Percentiles rank a stretch among this genome's conserved stretches.
phyloP scores from a whole-genome alignment of 176 grass and related monocot species.

The Canna indica region DNA sequence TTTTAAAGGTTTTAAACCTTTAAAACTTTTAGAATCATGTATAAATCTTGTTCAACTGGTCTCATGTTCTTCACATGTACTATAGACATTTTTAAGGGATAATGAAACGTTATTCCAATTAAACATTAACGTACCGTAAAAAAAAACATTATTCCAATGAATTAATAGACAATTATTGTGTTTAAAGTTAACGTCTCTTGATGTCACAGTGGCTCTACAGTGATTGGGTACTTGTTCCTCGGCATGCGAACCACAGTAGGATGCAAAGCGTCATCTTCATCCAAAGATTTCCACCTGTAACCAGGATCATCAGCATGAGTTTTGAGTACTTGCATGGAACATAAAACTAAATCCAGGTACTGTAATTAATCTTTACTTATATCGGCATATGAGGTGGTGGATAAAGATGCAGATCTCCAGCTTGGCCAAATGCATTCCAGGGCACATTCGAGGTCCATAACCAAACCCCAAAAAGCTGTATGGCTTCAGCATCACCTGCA shows the following conservation, averaged over 20 bases:
- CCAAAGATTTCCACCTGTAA: constrained; percentile 40
- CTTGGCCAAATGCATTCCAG: constrained; percentile 42
- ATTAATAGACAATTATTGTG: too few species aligned
- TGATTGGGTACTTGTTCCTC: constrained; percentile 52
- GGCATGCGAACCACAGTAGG: constrained; percentile 54
- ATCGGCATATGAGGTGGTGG: constrained; percentile 50
- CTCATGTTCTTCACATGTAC: too few species aligned
- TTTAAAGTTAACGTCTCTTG: background rate
- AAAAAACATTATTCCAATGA: too few species aligned
- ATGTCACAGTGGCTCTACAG: constrained; percentile 18
- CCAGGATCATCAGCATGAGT: too few species aligned
- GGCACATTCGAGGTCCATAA: constrained; percentile 51
- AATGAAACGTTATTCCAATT: too few species aligned
- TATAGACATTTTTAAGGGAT: too few species aligned
- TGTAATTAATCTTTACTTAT: constrained; percentile 9
- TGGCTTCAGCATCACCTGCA: constrained; percentile 32
- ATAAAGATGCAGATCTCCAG: constrained; percentile 60
- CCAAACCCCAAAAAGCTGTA: constrained; percentile 64
- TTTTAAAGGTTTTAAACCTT: too few species aligned
- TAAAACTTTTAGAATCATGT: too few species aligned
- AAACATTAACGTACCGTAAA: too few species aligned
- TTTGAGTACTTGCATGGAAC: too few species aligned
- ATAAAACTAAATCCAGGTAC: too few species aligned
- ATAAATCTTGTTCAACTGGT: too few species aligned
- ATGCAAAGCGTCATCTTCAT: constrained; percentile 32